Evolutionary conservation across 208 protist genomes (phyloP).

Genomic region (Acanthamoeba royreba): DNA sequence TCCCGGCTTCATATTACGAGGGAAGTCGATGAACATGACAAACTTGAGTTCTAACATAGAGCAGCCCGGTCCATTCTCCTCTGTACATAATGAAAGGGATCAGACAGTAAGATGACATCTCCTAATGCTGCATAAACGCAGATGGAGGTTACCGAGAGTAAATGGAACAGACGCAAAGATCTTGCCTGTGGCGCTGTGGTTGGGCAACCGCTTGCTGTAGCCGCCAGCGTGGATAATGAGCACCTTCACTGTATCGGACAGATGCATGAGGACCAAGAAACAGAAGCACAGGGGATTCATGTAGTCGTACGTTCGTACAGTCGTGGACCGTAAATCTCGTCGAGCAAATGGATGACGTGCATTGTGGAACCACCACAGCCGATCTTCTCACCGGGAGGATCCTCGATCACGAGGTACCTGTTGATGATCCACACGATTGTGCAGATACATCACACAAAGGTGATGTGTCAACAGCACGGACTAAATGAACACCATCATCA

Average conservation of each 20-base stretch:
- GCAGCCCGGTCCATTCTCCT: not conserved
- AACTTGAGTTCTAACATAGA: slow-evolving; percentile 68
- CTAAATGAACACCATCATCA: not conserved
- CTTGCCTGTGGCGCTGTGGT: slow-evolving; percentile 64
- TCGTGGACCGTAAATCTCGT: not conserved
- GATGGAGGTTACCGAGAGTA: not conserved
- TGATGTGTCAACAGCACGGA: not conserved
- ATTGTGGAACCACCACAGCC: slow-evolving; percentile 65
- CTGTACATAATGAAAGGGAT: not conserved
- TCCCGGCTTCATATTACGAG: slow-evolving; percentile 58
- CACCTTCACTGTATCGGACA: slow-evolving; percentile 41
- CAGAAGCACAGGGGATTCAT: not conserved
- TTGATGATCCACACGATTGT: not conserved
- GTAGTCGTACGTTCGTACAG: not conserved
- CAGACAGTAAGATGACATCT: not conserved
- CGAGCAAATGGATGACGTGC: slow-evolving; percentile 32
- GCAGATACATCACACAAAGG: not conserved
- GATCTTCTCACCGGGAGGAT: slow-evolving; percentile 57
- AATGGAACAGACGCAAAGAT: slow-evolving; percentile 65
- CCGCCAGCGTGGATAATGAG: slow-evolving; percentile 63
- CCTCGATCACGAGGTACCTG: slow-evolving; percentile 54
- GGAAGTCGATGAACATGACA: slow-evolving; percentile 61
- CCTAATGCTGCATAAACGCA: not conserved
- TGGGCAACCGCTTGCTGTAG: slow-evolving; percentile 60
- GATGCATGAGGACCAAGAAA: not conserved